A percentile compares a stretch with the other conserved stretches of the same genome.
These are phyloP conservation scores for Hamamelis virginiana DNA, from an alignment of 164 flowering plant genomes.

Conservation along the genomic window DNA sequence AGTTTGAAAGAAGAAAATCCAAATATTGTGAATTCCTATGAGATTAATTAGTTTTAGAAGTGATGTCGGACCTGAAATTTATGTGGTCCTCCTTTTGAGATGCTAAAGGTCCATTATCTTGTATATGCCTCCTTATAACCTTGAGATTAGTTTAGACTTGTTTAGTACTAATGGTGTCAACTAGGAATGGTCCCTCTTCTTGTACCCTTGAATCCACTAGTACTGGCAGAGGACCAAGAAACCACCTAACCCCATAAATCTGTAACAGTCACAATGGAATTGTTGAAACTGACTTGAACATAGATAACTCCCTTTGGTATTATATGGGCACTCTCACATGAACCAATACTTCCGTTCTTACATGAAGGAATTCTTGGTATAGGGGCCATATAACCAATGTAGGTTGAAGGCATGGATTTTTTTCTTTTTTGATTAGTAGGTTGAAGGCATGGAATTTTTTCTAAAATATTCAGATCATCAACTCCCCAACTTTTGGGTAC, in stretches of 20 bases:
- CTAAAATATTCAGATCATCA: not conserved
- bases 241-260: no score
- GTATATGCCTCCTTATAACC: not conserved
- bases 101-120: not conserved
- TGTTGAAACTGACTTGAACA: no score
- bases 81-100: not conserved
- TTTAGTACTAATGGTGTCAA: not conserved
- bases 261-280: no score
- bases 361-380: no score
- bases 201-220: no score
- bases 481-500: not conserved
- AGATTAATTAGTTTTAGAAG: not conserved
- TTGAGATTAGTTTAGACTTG: not conserved
- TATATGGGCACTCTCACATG: no score
- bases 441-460: not conserved
- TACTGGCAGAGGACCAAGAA: no score
- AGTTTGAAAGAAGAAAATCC: not conserved
- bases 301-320: no score
- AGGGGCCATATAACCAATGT: no score
- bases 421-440: no score
- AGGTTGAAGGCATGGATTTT: not conserved
- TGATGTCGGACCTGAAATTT: not conserved
- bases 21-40: not conserved
- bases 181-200: not conserved
- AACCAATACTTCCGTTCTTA: no score